phyloP scores from a whole-genome alignment of 2,329 filamentous ascomycete genomes.

The Cryphonectria naterciae region DNA sequence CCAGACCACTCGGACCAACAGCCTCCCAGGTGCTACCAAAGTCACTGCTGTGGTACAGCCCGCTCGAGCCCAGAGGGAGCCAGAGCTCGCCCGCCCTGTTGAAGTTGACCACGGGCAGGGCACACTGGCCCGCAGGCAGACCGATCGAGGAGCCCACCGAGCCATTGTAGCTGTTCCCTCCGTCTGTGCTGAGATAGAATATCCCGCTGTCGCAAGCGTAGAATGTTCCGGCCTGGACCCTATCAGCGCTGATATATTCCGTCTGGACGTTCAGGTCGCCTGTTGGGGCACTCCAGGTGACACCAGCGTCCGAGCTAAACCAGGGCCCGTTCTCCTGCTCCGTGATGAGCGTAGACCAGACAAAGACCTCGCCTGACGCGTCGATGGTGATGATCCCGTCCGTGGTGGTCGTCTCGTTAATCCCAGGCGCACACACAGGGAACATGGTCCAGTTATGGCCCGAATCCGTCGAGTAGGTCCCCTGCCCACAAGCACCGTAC shows the following conservation, averaged over 20 bases:
- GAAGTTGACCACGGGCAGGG: conserved; percentile 18
- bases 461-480: conserved; percentile 13
- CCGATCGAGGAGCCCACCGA: conserved; percentile 9
- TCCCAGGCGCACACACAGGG: conserved; percentile 14
- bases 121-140: conserved; percentile 11
- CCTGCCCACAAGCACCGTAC: conserved; percentile 14
- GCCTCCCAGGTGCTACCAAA: conserved; percentile 14
- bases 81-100: conserved; percentile 18
- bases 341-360: conserved; percentile 16
- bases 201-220: conserved; percentile 19
- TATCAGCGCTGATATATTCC: conserved; percentile 3
- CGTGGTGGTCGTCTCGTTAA: background rate
- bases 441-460: conserved; percentile 21
- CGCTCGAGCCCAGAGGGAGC: conserved; percentile 13
- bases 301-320: conserved; percentile 9
- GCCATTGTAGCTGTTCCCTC: conserved; percentile 15
- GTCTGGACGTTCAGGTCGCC: conserved; percentile 17
- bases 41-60: conserved; percentile 17
- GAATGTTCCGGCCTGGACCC: conserved; percentile 13
- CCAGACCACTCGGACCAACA: background rate
- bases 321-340: conserved; percentile 10
- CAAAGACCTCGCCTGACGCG: conserved; percentile 8
- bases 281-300: conserved; percentile 9
- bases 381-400: conserved; percentile 17
- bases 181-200: conserved; percentile 18